Percentiles rank a stretch among this genome's conserved stretches.
Conservation (phyloP, 2,329 filamentous ascomycete species). For the Monosporascus sp. region DNA sequence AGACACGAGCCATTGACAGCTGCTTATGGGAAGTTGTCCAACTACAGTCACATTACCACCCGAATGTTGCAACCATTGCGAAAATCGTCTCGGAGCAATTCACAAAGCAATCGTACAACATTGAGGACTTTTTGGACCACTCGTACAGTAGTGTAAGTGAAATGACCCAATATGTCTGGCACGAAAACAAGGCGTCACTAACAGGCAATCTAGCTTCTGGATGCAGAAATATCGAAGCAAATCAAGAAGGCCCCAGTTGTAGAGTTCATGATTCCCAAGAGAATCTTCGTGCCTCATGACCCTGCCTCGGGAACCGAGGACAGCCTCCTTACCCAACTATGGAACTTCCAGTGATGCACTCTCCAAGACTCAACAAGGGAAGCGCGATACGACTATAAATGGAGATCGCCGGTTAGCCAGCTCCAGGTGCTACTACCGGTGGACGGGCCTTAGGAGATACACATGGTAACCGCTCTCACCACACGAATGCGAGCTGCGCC, state of each 20-base stretch:
- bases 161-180: not conserved
- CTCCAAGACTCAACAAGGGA: not conserved
- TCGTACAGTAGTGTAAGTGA: conserved; percentile 72
- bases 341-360: conserved; percentile 45
- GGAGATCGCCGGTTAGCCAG: not conserved
- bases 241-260: conserved; percentile 83
- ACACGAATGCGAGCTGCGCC: not conserved
- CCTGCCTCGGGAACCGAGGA: conserved; percentile 41
- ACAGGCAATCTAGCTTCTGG: conserved; percentile 58
- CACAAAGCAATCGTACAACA: conserved; percentile 87
- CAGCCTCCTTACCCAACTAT: conserved; percentile 53
- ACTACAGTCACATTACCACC: conserved; percentile 89
- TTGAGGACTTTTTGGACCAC: conserved; percentile 97
- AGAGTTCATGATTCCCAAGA: conserved; percentile 90
- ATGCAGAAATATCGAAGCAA: conserved; percentile 76
- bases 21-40: conserved; percentile 93
- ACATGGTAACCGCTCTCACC: not conserved
- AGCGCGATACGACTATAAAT: not conserved
- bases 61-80: conserved; percentile 88
- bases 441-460: not conserved
- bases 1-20: conserved; percentile 83
- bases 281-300: conserved; percentile 59
- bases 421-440: not conserved
- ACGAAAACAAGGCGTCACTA: conserved; percentile 18
- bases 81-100: conserved; percentile 96